These are phyloP conservation scores for Zizania latifolia DNA, from an alignment of 176 grass and related monocot genomes.

Conservation along the genomic window DNA sequence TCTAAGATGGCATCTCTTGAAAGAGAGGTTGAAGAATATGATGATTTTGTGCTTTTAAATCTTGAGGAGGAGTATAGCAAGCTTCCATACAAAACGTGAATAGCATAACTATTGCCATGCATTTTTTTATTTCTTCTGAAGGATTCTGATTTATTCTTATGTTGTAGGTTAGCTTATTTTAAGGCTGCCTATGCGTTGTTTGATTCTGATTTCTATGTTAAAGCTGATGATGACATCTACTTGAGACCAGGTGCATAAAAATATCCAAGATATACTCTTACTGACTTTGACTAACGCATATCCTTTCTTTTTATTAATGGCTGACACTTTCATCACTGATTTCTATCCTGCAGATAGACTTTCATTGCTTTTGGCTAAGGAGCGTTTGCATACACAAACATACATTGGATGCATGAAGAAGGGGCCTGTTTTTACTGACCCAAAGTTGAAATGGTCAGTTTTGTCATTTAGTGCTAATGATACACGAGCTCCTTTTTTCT, in stretches of 20 bases:
- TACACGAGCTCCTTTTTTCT: not conserved
- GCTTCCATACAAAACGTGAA: slow-evolving; percentile 96
- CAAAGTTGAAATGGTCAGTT: slow-evolving; percentile 90
- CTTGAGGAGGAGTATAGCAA: slow-evolving; percentile 91
- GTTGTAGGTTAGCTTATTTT: slow-evolving; percentile 99
- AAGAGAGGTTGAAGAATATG: slow-evolving; percentile 83
- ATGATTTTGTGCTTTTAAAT: slow-evolving; percentile 96
- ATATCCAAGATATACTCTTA: not conserved
- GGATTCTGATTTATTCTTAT: slow-evolving; percentile 58
- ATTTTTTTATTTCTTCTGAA: not conserved
- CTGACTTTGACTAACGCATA: not conserved
- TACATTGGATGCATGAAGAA: slow-evolving; percentile 99
- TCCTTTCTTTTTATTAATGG: slow-evolving; percentile 10
- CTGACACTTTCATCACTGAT: slow-evolving; percentile 9
- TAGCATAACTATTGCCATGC: slow-evolving; percentile 3
- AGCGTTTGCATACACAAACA: slow-evolving; percentile 73
- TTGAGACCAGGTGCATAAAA: slow-evolving; percentile 68
- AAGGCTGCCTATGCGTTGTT: slow-evolving; percentile 92
- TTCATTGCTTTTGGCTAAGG: slow-evolving; percentile 89
- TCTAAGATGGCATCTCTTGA: slow-evolving; percentile 77
- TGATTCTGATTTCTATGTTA: slow-evolving; percentile 98
- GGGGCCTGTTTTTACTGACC: slow-evolving; percentile 97
- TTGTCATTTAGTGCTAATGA: not conserved
- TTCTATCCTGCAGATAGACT: slow-evolving; percentile 69
- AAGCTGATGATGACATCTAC: slow-evolving; percentile 99